Evolutionary conservation across 2,329 filamentous ascomycete species (phyloP).

Genomic region (Apiospora aurea): DNA sequence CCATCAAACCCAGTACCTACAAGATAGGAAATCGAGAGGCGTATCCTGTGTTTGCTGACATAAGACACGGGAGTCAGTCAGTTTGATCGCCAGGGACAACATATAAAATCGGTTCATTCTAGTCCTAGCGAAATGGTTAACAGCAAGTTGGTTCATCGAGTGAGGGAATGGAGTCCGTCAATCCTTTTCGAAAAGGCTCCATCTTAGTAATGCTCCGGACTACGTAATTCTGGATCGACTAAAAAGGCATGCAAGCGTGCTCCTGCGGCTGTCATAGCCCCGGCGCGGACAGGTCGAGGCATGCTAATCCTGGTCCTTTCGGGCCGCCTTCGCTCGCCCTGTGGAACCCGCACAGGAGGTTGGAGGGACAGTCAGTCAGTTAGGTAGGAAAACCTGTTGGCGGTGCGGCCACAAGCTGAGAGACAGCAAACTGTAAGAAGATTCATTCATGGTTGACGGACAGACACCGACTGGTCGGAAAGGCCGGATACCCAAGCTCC

Average conservation of each 20-base stretch:
- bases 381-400: background rate
- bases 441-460: background rate
- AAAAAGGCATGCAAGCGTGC: background rate
- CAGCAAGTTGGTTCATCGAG: background rate
- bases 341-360: background rate
- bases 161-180: background rate
- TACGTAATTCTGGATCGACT: constrained; percentile 9
- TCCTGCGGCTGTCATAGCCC: constrained; percentile 15
- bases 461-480: background rate
- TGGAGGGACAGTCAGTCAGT: background rate
- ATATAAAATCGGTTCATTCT: background rate
- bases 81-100: background rate
- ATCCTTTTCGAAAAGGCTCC: background rate
- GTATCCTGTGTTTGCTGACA: background rate
- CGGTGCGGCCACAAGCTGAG: background rate
- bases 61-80: background rate
- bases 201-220: constrained; percentile 14
- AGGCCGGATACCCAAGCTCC: background rate
- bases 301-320: constrained; percentile 17
- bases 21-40: too few relatives aligned
- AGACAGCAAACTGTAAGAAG: background rate
- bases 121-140: background rate
- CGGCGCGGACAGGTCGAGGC: constrained; percentile 11
- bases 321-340: constrained; percentile 3
- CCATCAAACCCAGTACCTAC: too few relatives aligned